Base-by-base conservation (phyloP, 768 basidiomycete genomes). In the Baorangia bicolor region DNA sequence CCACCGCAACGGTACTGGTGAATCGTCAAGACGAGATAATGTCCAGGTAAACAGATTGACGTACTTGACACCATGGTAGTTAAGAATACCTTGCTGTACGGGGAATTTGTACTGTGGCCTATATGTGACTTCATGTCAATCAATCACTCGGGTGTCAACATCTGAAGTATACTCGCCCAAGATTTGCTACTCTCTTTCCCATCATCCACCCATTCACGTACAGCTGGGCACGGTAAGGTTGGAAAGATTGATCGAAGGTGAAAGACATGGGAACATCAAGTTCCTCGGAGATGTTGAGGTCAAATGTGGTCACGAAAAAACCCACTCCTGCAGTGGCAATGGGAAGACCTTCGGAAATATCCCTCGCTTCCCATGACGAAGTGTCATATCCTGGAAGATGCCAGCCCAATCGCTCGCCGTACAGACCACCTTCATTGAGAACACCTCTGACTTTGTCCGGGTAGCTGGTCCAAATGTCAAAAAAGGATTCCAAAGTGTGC, bases 191-290 rank as follows among this genome's bases (percentile, higher is more conserved):
- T 20, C 85, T 69, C 72, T 92, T 92, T 10, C 91, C 92, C 82
- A 90, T 90, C 82, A 88, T 87, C 92, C 92, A 94, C 13, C 91
- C 92, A 62, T 94, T 92, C 20, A 93, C 86, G 55, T 89, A 92
- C 39, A 93, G 61, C 41, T 83, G 76, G 4, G 86, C 84, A 16
- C 90, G 80, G 63, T 91, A 92, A 23, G 88, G 79, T 62, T 88
- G 84, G 5, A 78, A 78, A 2, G 78, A 69, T 44, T 85, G 78
- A 45, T 84, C 80, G 65, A 92, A 92, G 1, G 78, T 82, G 65
- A 92, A 90, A 14, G 86, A 87, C 61, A 92, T 72, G 58, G 82
- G 81, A 5, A 83, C 79, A 62, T 93, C 92, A n/a, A 82, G 69
- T 21, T 78, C 83, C 12, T 67, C 58, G 0, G 86, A 81, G 30